phyloP scores from a whole-genome alignment of 2,329 filamentous ascomycete species.

The Amylocarpus encephaloides region DNA sequence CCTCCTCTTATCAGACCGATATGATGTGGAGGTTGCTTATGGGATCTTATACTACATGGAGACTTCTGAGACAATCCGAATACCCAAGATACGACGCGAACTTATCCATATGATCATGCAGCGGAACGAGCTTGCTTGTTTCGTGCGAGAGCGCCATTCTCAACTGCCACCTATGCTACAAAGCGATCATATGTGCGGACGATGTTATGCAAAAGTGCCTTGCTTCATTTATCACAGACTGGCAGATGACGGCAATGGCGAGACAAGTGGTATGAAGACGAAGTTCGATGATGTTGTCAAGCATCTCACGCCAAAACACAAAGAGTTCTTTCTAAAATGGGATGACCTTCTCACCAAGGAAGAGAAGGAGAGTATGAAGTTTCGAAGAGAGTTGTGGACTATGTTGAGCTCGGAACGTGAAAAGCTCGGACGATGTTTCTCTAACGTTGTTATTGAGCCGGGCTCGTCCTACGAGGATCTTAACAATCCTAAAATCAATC shows the following conservation, averaged over 20 bases:
- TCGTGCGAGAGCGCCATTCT: conserved; percentile 71
- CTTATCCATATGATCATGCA: conserved; percentile 96
- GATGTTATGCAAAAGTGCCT: conserved; percentile 82
- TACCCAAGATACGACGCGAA: conserved; percentile 80
- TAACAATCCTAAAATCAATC: conserved; percentile 77
- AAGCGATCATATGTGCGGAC: conserved; percentile 72
- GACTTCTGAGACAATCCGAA: conserved; percentile 75
- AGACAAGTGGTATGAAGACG: conserved; percentile 72
- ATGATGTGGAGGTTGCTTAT: conserved; percentile 85
- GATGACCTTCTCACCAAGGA: conserved; percentile 89
- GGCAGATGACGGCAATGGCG: conserved; percentile 73
- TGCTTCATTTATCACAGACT: conserved; percentile 95
- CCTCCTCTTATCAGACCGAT: conserved; percentile 83
- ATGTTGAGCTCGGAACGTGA: conserved; percentile 88
- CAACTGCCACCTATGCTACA: conserved; percentile 82
- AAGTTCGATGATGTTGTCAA: conserved; percentile 77
- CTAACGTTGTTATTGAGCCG: conserved; percentile 76
- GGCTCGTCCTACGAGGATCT: conserved; percentile 65
- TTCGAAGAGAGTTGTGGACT: conserved; percentile 88
- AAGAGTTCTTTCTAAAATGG: conserved; percentile 90
- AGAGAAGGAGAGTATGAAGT: conserved; percentile 82
- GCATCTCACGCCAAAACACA: conserved; percentile 68
- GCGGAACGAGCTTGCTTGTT: conserved; percentile 81
- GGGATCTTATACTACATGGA: conserved; percentile 96
- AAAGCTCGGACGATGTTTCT: conserved; percentile 82